phyloP scores from a whole-genome alignment of 2,329 filamentous ascomycete species.

The Colletotrichum gloeosporioides region DNA sequence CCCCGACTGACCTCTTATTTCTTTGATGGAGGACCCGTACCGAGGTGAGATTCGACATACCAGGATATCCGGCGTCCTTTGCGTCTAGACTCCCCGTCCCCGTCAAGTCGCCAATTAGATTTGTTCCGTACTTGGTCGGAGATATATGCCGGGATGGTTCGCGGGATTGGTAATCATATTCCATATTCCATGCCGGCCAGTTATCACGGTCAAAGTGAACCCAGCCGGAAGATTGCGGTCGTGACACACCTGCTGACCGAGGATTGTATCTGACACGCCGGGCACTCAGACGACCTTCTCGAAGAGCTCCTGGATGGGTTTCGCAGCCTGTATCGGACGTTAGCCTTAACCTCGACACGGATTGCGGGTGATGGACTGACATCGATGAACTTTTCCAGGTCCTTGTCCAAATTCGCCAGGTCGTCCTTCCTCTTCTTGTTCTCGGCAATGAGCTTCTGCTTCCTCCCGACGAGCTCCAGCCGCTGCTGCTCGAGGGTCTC shows the following conservation, averaged over 20 bases:
- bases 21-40: not conserved
- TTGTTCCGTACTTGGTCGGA: not conserved
- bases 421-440: conserved; percentile 96
- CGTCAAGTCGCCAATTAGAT: not conserved
- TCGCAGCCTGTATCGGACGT: conserved; percentile 67
- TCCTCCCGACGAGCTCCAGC: conserved; percentile 73
- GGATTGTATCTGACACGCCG: not conserved
- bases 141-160: not conserved
- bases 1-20: not conserved
- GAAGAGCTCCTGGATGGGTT: conserved; percentile 86
- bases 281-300: conserved; percentile 68
- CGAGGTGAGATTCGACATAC: not conserved
- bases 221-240: not conserved
- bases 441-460: conserved; percentile 67
- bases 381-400: conserved; percentile 93
- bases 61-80: not conserved
- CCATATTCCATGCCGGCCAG: too few relatives aligned
- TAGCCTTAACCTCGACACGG: conserved; percentile 18
- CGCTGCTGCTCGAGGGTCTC: conserved; percentile 85
- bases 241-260: not conserved
- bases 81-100: not conserved
- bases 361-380: conserved; percentile 50
- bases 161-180: too few relatives aligned
- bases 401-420: conserved; percentile 86
- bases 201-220: not conserved